Base-by-base conservation (phyloP, 805 yeast species). In the Starmerella vitae region DNA sequence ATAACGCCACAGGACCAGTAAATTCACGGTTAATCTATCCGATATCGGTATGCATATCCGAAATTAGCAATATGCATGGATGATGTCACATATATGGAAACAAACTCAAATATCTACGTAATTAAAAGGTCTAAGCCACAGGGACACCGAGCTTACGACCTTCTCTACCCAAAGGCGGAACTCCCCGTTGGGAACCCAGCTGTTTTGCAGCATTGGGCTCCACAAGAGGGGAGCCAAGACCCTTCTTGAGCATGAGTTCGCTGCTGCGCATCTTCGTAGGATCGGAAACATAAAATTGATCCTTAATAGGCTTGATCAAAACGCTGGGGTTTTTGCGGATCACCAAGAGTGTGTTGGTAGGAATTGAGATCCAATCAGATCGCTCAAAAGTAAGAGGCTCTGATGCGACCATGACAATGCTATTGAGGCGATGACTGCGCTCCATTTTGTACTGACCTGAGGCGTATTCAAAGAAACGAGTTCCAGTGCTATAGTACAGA, bases 381-480 rank as follows among this genome's bases (percentile, higher is more conserved):
- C 98, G 65, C 62, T 91, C 97, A 58, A 91, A 91, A 0, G 98
- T 91, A 41, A 91, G 66, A 0, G 98, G 98, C 56, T 91, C 98
- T 14, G 93, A 79, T 1, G 98, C 94, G 36, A 91, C 91, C 77
- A 91, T 79, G n/a, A 88, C 78, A 14, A 91, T 88, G 58, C 84
- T 88, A 59, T 88, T 96, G 8, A 91, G 80, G 38, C 96, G 69
- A 59, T 86, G 93, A 44, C 82, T 65, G 39, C 98, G 70, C 59
- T 91, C 96, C 95, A 91, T 85, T 52, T 81, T 72, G 63, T 83
- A 91, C 53, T 84, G 80, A 17, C 95, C 94, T 2, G 93, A 94
- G 45, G 75, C 80, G 53, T 78, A 77, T 60, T 91, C 98, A 27
- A 78, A 75, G 60, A 91, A 91, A 41, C 78, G 72, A 13, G 95